phyloP scores from a whole-genome alignment of 2,329 filamentous ascomycete species.

The Magnaporthales sp. region DNA sequence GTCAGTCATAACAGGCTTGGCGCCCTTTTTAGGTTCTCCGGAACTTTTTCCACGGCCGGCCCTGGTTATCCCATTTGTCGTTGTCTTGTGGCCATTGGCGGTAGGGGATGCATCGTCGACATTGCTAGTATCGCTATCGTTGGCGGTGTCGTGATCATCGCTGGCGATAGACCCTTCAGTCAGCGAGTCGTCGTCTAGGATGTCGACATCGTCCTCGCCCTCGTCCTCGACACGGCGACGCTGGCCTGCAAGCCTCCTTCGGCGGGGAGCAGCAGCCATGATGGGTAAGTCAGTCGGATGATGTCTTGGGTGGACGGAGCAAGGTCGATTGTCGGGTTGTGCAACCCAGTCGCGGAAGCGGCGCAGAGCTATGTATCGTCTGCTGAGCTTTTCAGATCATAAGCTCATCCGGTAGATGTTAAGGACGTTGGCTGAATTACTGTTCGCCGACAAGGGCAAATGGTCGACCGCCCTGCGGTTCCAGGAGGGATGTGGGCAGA shows the following conservation, averaged over 20 bases:
- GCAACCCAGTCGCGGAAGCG: background rate
- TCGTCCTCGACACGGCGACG: conserved; percentile 63
- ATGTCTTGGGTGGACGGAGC: background rate
- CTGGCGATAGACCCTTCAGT: conserved; percentile 55
- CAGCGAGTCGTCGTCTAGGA: conserved; percentile 54
- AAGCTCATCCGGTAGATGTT: background rate
- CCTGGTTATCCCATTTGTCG: conserved; percentile 32
- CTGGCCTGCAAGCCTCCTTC: conserved; percentile 58
- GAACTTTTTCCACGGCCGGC: conserved; percentile 14
- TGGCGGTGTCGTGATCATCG: conserved; percentile 50
- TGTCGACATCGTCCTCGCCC: conserved; percentile 51
- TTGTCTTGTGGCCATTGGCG: conserved; percentile 29
- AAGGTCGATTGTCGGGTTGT: background rate
- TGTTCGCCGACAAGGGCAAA: background rate
- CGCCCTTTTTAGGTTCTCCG: conserved; percentile 18
- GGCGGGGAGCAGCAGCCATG: conserved; percentile 33
- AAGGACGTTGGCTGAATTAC: background rate
- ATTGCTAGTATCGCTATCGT: conserved; percentile 58
- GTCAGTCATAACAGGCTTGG: conserved; percentile 36
- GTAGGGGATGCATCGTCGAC: conserved; percentile 48
- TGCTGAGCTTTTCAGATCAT: background rate
- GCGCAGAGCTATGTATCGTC: background rate
- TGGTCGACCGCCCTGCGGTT: conserved; percentile 5
- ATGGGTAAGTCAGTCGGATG: conserved; percentile 7
- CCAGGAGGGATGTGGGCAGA: background rate